Base-by-base conservation (phyloP, 169 alveolate species). In the Cryptosporidium muris region DNA sequence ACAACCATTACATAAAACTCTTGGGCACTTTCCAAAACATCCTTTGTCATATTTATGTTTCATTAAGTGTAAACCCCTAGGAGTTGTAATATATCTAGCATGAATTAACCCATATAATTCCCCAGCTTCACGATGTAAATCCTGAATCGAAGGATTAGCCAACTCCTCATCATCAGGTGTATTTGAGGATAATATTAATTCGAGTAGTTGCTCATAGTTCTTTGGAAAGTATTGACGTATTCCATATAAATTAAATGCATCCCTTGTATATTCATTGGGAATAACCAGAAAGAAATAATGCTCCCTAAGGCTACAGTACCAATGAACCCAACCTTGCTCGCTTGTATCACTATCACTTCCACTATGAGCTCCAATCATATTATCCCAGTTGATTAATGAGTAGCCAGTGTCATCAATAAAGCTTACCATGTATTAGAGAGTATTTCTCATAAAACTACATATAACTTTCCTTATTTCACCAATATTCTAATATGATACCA, bases 21-120 rank as follows among this genome's bases (percentile, higher is more conserved):
- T 93, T 3, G 99, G 99, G 89, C 99, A 98, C 54, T 93, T 92
- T 2, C 99, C 99, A 89, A 95, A 98, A 40, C 91, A 95, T 14
- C 99, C 99, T 52, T 93, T 91, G 65, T 94, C 94, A 90, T 92
- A 98, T 91, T 97, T 97, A 64, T 97, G 99, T 67, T 95, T 95
- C 97, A 94, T 94, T 82, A 91, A 64, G 48, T 91, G 91, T 63
- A 95, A 85, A 11, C 98, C 98, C 82, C 91, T 92, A 0, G 98
- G 98, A 5, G 99, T 91, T 16, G 92, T 82, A 74, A 97, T 95
- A 92, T 92, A 97, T 64, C 99, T 88, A 42, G 98, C 95, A 81
- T 97, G 99, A 47, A 97, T 93, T 66, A 96, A 66, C 4, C 99
- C 98, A 90, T 95, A 96, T 51, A 96, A 90, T 65, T 95, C 98